Evolutionary conservation across 169 alveolate species (phyloP).

Genomic region (Cryptosporidium andersoni): DNA sequence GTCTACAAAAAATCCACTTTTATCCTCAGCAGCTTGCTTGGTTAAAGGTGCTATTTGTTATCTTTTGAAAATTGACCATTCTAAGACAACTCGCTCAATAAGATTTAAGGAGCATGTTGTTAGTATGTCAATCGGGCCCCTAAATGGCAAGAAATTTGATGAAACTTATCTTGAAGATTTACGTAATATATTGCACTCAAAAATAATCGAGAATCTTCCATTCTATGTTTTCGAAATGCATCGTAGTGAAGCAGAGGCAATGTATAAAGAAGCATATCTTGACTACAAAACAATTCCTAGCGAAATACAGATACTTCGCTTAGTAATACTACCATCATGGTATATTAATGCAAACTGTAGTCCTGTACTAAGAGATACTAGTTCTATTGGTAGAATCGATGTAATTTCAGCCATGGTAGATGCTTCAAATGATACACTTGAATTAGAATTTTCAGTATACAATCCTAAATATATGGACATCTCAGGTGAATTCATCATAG

Average conservation of each 20-base stretch:
- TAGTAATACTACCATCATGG: slow-evolving; percentile 15
- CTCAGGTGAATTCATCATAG: not conserved
- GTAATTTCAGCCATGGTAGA: slow-evolving; percentile 1
- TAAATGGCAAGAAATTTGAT: slow-evolving; percentile 1
- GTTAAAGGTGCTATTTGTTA: slow-evolving; percentile 61
- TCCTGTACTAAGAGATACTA: slow-evolving; percentile 29
- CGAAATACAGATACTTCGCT: slow-evolving; percentile 16
- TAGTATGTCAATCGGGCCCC: slow-evolving; percentile 7
- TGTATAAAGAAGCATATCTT: slow-evolving; percentile 35
- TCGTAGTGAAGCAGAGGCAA: slow-evolving; percentile 25
- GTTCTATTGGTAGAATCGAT: slow-evolving; percentile 9
- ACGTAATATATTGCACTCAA: slow-evolving; percentile 21
- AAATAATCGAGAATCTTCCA: slow-evolving; percentile 30
- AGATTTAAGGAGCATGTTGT: slow-evolving; percentile 45
- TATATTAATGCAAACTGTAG: slow-evolving; percentile 48
- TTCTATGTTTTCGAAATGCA: slow-evolving; percentile 34
- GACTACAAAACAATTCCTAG: slow-evolving; percentile 5
- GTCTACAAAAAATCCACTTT: slow-evolving; percentile 59
- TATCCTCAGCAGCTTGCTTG: slow-evolving; percentile 45
- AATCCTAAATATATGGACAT: slow-evolving; percentile 17
- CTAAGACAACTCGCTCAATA: slow-evolving; percentile 23
- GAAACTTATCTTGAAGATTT: slow-evolving; percentile 31
- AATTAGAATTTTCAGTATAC: slow-evolving; percentile 3
- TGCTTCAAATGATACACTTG: not conserved
- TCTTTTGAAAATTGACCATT: slow-evolving; percentile 6